Percentiles rank a stretch among this genome's conserved stretches.
These are phyloP conservation scores for Crithidia expoeki DNA, from an alignment of 208 protist genomes.

Conservation along the genomic window DNA sequence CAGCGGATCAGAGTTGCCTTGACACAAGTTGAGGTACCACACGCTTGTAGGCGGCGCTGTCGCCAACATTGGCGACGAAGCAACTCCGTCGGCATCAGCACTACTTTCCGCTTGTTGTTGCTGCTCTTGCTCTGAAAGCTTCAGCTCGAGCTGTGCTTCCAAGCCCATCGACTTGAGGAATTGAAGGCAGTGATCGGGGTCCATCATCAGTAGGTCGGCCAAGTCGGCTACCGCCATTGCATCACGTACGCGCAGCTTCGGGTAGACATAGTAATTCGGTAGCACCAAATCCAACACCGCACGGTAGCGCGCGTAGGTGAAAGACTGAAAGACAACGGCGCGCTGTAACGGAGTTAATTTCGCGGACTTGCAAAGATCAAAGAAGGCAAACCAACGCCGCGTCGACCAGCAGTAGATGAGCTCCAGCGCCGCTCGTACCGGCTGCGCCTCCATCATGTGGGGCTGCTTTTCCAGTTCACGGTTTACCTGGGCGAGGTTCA, in stretches of 20 bases:
- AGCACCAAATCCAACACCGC: slow-evolving; percentile 80
- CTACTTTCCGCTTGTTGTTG: not conserved
- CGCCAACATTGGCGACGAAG: not conserved
- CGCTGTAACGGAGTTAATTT: slow-evolving; percentile 76
- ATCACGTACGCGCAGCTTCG: slow-evolving; percentile 58
- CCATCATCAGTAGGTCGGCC: slow-evolving; percentile 60
- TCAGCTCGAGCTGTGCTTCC: slow-evolving; percentile 24
- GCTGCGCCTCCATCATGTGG: slow-evolving; percentile 55
- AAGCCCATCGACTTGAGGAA: slow-evolving; percentile 73
- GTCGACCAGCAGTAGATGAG: slow-evolving; percentile 75
- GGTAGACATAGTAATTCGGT: slow-evolving; percentile 70
- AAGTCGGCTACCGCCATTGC: slow-evolving; percentile 46
- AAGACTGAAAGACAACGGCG: slow-evolving; percentile 79
- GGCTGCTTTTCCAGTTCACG: slow-evolving; percentile 75
- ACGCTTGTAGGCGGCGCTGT: not conserved
- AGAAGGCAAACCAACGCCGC: slow-evolving; percentile 80
- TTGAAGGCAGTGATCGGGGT: slow-evolving; percentile 48
- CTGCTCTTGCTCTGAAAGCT: not conserved
- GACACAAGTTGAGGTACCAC: slow-evolving; percentile 37
- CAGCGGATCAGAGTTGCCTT: slow-evolving; percentile 36
- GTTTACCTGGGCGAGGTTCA: slow-evolving; percentile 79
- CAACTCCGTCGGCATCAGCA: not conserved
- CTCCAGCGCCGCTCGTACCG: slow-evolving; percentile 55
- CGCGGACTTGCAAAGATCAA: slow-evolving; percentile 50
- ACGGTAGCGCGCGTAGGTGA: slow-evolving; percentile 84